These are phyloP conservation scores for Oenanthe javanica DNA, from an alignment of 140 eudicot genomes.

Conservation along the genomic window DNA sequence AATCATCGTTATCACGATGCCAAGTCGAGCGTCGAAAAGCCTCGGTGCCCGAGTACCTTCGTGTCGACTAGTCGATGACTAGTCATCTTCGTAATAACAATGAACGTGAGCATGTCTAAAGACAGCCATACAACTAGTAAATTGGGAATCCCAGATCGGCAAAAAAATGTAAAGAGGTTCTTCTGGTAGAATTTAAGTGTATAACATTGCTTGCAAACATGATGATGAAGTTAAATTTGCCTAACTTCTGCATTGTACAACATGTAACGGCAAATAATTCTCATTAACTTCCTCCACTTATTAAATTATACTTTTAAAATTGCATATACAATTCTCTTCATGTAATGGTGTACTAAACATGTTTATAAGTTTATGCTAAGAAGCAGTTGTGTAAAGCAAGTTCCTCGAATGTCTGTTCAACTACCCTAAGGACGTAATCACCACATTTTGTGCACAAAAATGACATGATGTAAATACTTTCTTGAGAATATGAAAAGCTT, in stretches of 20 bases:
- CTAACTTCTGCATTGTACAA: neutral
- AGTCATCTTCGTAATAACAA: too few relatives aligned
- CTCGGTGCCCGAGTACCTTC: too few relatives aligned
- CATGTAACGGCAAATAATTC: neutral
- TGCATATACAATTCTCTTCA: neutral
- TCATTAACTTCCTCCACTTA: neutral
- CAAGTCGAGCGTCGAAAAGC: too few relatives aligned
- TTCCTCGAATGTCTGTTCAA: neutral
- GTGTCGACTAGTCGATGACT: too few relatives aligned
- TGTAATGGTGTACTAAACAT: neutral
- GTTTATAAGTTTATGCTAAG: neutral
- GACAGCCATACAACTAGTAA: neutral
- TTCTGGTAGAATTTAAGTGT: neutral
- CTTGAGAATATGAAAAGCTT: neutral
- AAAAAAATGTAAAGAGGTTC: neutral
- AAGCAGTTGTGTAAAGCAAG: neutral
- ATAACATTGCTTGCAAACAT: neutral
- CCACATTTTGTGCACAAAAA: neutral
- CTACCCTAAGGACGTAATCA: neutral
- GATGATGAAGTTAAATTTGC: neutral
- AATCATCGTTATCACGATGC: too few relatives aligned
- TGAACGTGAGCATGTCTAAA: neutral
- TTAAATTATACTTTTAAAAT: neutral
- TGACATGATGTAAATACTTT: neutral
- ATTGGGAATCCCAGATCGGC: neutral